phyloP scores from a whole-genome alignment of 495 filamentous ascomycete genomes.

The Podospora pseudocomata region DNA sequence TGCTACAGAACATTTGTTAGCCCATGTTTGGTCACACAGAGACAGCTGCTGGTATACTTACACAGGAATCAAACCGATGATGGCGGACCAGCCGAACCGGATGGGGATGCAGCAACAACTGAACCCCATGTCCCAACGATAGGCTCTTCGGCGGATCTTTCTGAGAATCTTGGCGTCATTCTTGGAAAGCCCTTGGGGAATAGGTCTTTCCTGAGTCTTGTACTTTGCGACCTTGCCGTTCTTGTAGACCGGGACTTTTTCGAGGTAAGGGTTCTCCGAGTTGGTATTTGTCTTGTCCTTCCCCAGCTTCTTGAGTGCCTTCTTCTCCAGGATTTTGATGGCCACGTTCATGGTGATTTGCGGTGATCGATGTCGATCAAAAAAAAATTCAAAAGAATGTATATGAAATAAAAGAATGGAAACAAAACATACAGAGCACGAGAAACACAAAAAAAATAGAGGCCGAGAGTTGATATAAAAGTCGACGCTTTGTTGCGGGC shows the following conservation, averaged over 20 bases:
- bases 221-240: conserved; percentile 52
- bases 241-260: conserved; percentile 65
- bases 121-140: conserved; percentile 68
- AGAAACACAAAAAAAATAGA: neutral
- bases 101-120: conserved; percentile 72
- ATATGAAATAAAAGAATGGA: neutral
- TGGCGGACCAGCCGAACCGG: conserved; percentile 74
- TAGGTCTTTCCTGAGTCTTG: conserved; percentile 65
- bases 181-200: conserved; percentile 67
- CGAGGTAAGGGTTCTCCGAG: conserved; percentile 71
- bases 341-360: conserved; percentile 22
- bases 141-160: conserved; percentile 74
- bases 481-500: conserved; percentile 12
- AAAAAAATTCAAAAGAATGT: conserved; percentile 4
- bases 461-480: conserved; percentile 13
- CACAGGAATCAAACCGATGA: conserved; percentile 78
- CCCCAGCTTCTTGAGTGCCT: conserved; percentile 60
- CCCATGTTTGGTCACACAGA: neutral
- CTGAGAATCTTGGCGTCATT: conserved; percentile 78
- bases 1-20: conserved; percentile 36
- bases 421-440: neutral
- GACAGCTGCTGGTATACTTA: conserved; percentile 42
- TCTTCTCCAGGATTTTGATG: conserved; percentile 58
- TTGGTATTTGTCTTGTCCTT: conserved; percentile 70
- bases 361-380: conserved; percentile 12